A percentile compares a stretch with the other conserved stretches of the same genome.
Conservation (phyloP, 768 basidiomycete genomes). For the Boletus tomentosulus region DNA sequence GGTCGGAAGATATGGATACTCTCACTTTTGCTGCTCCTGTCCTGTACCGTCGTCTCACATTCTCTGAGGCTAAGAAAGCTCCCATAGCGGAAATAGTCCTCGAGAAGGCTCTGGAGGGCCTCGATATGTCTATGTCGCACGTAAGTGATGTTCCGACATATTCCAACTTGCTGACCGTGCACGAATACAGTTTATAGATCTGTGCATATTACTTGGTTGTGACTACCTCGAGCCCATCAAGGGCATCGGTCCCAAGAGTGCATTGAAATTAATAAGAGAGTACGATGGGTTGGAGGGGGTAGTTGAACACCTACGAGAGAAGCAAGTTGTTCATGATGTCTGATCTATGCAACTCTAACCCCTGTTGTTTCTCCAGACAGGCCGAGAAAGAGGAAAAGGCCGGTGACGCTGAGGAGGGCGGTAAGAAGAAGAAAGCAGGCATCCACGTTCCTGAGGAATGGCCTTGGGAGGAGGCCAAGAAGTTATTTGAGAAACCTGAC, state of each 20-base stretch:
- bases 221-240: slow-evolving; percentile 99
- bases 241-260: slow-evolving; percentile 93
- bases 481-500: slow-evolving; percentile 85
- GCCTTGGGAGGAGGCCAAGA: slow-evolving; percentile 95
- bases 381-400: slow-evolving; percentile 42
- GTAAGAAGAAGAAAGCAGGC: slow-evolving; percentile 60
- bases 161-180: neutral
- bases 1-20: slow-evolving; percentile 99
- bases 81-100: slow-evolving; percentile 93
- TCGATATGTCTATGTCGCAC: slow-evolving; percentile 90
- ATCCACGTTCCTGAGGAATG: slow-evolving; percentile 87
- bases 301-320: slow-evolving; percentile 73
- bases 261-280: slow-evolving; percentile 88
- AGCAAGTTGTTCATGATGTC: slow-evolving; percentile 39
- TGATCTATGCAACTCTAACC: neutral
- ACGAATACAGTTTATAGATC: slow-evolving; percentile 76
- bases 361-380: slow-evolving; percentile 19
- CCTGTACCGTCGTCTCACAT: slow-evolving; percentile 92
- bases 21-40: slow-evolving; percentile 92
- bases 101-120: slow-evolving; percentile 75
- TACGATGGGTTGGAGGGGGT: slow-evolving; percentile 68
- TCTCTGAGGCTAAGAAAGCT: slow-evolving; percentile 95
- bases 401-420: slow-evolving; percentile 37
- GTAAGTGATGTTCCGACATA: slow-evolving; percentile 34
- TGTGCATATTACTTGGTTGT: slow-evolving; percentile 94